Evolutionary conservation across 768 basidiomycete species (phyloP), one percentile per base, ranked within the genome.

Genomic region (Suillus brevipes): DNA sequence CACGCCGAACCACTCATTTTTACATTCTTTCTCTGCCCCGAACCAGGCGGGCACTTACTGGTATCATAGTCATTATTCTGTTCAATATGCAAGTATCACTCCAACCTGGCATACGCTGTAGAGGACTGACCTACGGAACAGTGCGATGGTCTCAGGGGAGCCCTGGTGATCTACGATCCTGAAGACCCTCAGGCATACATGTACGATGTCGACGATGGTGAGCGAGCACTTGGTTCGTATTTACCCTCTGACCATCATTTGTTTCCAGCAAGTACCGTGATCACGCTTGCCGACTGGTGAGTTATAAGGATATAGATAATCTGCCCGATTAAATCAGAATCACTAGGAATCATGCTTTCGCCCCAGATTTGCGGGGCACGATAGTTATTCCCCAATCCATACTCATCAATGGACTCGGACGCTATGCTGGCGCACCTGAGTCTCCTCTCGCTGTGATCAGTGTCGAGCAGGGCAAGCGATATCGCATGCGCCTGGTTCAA

Each of bases 141-240:
- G 58, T 73, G 73, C 3, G 72, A 73, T 43, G 72, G 72, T 20
- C 63, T 73, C 5, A 66, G 71, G 28, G 73, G 72, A 18, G 57
- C 71, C 2, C 61, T 83, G 18, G 75, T 83, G 1, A 75, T 83
- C 31, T 82, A 82, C 63, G 81, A 82, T 62, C 79, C 79, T 9
- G 34, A 74, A 2, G 82, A 84, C 63, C 83, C 82, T 2, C 67
- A 73, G n/a, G 64, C 61, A 6, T 25, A 63, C 20, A 52, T 81
- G 38, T 83, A 83, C 63, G 82, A 83, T 61, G 76, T 82, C 8
- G 82, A 83, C 64, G 77, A 83, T 69, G 80, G 79, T 80, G 40
- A 12, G 70, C 18, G 10, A 20, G 14, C 9, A 20, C 13, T 59
- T 59, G 3, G 3, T 56, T 18, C 16, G 1, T 31, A 13, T 12